Percentiles rank a stretch among this genome's conserved stretches.
phyloP scores from a whole-genome alignment of 192 early-diverging fungal genomes.

The Diversispora epigaea region DNA sequence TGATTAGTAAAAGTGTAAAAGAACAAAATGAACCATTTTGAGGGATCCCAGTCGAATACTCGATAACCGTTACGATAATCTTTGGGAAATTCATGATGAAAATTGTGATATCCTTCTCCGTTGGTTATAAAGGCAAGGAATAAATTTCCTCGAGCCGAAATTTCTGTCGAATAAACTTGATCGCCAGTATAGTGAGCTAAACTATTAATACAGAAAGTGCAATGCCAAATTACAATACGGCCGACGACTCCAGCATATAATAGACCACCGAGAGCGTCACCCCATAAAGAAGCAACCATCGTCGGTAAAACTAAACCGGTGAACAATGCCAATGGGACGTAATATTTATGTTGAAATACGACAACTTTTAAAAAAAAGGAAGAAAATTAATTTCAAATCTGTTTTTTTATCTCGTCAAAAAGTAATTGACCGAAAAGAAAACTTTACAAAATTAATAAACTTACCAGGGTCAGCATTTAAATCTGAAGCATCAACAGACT shows the following conservation, averaged over 20 bases:
- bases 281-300: constrained; percentile 77
- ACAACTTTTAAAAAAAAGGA: constrained; percentile 41
- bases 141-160: constrained; percentile 81
- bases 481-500: constrained; percentile 75
- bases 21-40: constrained; percentile 77
- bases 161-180: constrained; percentile 74
- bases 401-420: no score
- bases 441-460: no score
- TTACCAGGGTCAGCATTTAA: constrained; percentile 62
- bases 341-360: constrained; percentile 75
- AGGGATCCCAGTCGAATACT: constrained; percentile 79
- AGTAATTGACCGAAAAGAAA: no score
- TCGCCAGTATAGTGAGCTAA: constrained; percentile 79
- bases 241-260: constrained; percentile 72
- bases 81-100: constrained; percentile 85
- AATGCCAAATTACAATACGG: constrained; percentile 73
- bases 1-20: constrained; percentile 57
- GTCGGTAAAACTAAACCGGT: constrained; percentile 77
- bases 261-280: constrained; percentile 75
- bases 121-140: constrained; percentile 75
- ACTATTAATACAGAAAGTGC: constrained; percentile 85
- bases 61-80: constrained; percentile 83
- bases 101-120: constrained; percentile 86
- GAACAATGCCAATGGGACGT: constrained; percentile 63
- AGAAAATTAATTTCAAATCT: no score